A percentile compares a stretch with the other conserved stretches of the same genome.
Evolutionary conservation across 2,329 filamentous ascomycete genomes (phyloP).

Genomic region (Chaetothyriales sp.): DNA sequence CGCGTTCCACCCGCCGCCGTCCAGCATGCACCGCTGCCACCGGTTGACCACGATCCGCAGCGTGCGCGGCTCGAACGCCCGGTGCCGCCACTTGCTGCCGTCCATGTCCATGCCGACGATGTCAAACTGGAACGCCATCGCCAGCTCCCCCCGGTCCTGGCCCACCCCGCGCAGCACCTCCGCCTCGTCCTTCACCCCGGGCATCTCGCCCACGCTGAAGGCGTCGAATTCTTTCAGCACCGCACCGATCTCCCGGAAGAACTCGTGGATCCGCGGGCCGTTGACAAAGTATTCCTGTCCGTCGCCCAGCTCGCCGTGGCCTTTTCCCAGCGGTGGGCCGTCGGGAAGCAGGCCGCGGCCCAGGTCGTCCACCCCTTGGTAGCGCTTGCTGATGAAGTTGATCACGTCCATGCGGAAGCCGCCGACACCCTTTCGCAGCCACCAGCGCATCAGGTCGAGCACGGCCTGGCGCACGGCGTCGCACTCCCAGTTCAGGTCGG

Average conservation of each 20-base stretch:
- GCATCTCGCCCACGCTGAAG: slow-evolving; percentile 59
- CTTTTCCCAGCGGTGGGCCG: slow-evolving; percentile 23
- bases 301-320: slow-evolving; percentile 29
- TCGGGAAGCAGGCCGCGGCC: slow-evolving; percentile 29
- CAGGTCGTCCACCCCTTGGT: slow-evolving; percentile 41
- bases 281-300: slow-evolving; percentile 46
- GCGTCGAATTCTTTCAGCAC: slow-evolving; percentile 46
- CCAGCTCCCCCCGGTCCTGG: slow-evolving; percentile 39
- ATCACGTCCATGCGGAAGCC: slow-evolving; percentile 55
- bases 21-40: slow-evolving; percentile 38
- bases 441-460: slow-evolving; percentile 55
- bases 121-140: slow-evolving; percentile 57
- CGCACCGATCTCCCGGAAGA: slow-evolving; percentile 45
- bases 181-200: slow-evolving; percentile 43
- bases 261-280: slow-evolving; percentile 54
- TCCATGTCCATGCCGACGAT: slow-evolving; percentile 48
- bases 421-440: slow-evolving; percentile 54
- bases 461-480: slow-evolving; percentile 46
- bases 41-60: slow-evolving; percentile 35
- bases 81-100: slow-evolving; percentile 34
- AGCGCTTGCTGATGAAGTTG: slow-evolving; percentile 49
- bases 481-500: slow-evolving; percentile 67
- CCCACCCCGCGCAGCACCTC: slow-evolving; percentile 47
- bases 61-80: slow-evolving; percentile 32
- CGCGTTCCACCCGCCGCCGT: slow-evolving; percentile 40